Evolutionary conservation across 805 yeast species (phyloP).

Genomic region (Schizosaccharomyces osmophilus): DNA sequence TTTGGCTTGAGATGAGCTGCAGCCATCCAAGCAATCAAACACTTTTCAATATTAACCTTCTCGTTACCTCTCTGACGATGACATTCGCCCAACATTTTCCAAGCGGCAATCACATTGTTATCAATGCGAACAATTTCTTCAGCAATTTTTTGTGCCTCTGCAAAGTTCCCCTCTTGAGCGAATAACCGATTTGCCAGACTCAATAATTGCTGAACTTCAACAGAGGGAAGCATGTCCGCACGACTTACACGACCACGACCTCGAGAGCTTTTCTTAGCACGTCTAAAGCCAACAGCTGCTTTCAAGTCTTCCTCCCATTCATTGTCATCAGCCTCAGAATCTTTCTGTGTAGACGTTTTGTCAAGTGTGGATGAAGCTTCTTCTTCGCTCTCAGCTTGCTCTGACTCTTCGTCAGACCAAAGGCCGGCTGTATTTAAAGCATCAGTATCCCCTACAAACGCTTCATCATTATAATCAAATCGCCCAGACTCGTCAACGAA

Average conservation of each 20-base stretch:
- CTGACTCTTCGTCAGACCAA: slow-evolving; percentile 1
- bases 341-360: neutral
- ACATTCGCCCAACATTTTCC: slow-evolving; percentile 45
- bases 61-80: neutral
- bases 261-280: slow-evolving; percentile 15
- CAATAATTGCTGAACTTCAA: slow-evolving; percentile 36
- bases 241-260: slow-evolving; percentile 16
- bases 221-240: slow-evolving; percentile 17
- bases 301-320: neutral
- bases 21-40: slow-evolving; percentile 58
- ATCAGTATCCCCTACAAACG: neutral
- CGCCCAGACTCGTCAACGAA: neutral
- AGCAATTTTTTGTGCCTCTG: slow-evolving; percentile 15
- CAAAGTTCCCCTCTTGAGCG: slow-evolving; percentile 30
- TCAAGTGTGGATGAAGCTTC: neutral
- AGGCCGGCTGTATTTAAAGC: neutral
- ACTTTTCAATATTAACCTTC: slow-evolving; percentile 23
- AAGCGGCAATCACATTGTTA: slow-evolving; percentile 57
- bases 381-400: neutral
- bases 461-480: neutral
- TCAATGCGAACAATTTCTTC: slow-evolving; percentile 47
- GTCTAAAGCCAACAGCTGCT: slow-evolving; percentile 1
- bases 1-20: slow-evolving; percentile 58
- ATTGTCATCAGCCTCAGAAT: neutral
- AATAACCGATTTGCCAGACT: slow-evolving; percentile 63